Conservation (phyloP, 306 rosid species). For the Astragalus membranaceus region DNA sequence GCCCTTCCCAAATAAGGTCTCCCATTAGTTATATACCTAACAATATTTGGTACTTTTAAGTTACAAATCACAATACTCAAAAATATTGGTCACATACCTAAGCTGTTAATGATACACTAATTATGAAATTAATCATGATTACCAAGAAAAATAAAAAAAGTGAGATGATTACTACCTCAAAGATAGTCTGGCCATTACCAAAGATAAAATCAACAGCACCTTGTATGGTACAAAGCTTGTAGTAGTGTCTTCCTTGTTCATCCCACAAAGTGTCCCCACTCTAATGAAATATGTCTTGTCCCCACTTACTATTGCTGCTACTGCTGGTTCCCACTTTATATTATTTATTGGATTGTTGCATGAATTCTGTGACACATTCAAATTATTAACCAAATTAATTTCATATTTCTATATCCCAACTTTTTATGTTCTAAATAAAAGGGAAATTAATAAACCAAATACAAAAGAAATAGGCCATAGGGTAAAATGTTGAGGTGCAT, state of each 20-base stretch:
- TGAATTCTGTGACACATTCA: conserved; percentile 37
- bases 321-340: conserved; percentile 37
- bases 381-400: not conserved
- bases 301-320: conserved; percentile 60
- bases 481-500: too few species aligned
- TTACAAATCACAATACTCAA: too few species aligned
- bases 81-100: too few species aligned
- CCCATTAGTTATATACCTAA: too few species aligned
- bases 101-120: too few species aligned
- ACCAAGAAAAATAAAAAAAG: not conserved
- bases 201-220: conserved; percentile 90
- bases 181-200: conserved; percentile 66
- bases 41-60: too few species aligned
- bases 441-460: too few species aligned
- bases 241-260: conserved; percentile 65
- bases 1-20: conserved; percentile 65
- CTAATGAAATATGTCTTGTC: conserved; percentile 50
- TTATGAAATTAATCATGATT: not conserved
- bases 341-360: conserved; percentile 45
- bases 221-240: conserved; percentile 65
- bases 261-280: conserved; percentile 93
- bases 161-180: conserved; percentile 40
- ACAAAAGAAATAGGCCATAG: too few species aligned
- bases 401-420: not conserved
- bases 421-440: too few species aligned